Evolutionary conservation across 192 early-diverging fungal species (phyloP).

Genomic region (Coemansia sp.): DNA sequence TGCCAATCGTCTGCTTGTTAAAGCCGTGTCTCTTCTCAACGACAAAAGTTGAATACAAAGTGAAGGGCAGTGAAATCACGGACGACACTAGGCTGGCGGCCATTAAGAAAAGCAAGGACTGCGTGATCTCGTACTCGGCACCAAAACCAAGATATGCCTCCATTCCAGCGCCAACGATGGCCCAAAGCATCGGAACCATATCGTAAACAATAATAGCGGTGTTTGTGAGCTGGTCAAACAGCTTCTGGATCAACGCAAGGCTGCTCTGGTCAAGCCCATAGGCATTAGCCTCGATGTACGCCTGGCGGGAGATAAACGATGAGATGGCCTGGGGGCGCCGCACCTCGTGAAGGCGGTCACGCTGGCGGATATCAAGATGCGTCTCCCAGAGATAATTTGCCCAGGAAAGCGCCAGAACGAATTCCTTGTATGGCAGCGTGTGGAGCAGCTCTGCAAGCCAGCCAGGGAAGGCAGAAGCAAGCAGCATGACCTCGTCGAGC

Average conservation of each 20-base stretch:
- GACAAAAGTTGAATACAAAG: slow-evolving; percentile 89
- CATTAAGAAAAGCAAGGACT: slow-evolving; percentile 76
- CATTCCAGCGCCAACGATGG: slow-evolving; percentile 56
- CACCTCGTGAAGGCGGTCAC: slow-evolving; percentile 65
- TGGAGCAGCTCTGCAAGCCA: slow-evolving; percentile 29
- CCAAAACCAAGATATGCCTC: slow-evolving; percentile 57
- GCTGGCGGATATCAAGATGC: slow-evolving; percentile 81
- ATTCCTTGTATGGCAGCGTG: slow-evolving; percentile 74
- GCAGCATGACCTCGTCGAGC: slow-evolving; percentile 18
- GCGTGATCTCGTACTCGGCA: slow-evolving; percentile 75
- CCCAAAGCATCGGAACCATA: slow-evolving; percentile 75
- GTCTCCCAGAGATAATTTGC: slow-evolving; percentile 76
- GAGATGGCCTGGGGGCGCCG: slow-evolving; percentile 69
- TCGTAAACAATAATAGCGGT: slow-evolving; percentile 68
- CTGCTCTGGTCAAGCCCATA: slow-evolving; percentile 84
- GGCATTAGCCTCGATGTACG: slow-evolving; percentile 77
- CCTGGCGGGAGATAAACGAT: slow-evolving; percentile 69
- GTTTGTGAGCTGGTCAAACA: slow-evolving; percentile 67
- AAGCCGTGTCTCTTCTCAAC: slow-evolving; percentile 94
- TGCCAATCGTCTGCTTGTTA: slow-evolving; percentile 84
- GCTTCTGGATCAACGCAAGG: slow-evolving; percentile 68
- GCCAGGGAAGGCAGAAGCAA: neutral
- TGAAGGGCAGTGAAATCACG: slow-evolving; percentile 72
- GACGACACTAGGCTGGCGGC: slow-evolving; percentile 60
- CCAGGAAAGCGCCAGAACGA: slow-evolving; percentile 70